Evolutionary conservation across 805 yeast species (phyloP), one percentile per base, ranked within the genome.

Genomic region (Nakazawaea anatomiae): DNA sequence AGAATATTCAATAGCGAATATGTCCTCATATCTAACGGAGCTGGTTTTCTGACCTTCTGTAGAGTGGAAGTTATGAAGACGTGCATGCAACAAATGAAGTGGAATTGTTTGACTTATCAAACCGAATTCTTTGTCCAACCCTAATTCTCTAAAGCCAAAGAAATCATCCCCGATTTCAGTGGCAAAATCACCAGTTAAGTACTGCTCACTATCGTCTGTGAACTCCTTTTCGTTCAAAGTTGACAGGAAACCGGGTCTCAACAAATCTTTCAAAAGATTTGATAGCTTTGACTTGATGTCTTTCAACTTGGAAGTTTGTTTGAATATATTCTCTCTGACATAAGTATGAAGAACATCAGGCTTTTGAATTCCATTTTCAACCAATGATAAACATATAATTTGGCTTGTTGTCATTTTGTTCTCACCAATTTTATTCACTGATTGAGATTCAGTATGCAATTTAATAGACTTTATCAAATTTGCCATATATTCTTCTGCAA

Each of bases 141-240:
- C 99, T 45, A 94, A 73, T 57, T 92, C 98, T 62, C 80, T 87
- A 73, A 94, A 95, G 0, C 99, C 99, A 70, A 95, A 95, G 76
- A 91, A 94, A 69, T 94, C 99, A 60, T 92, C 99, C 6, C 98
- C 99, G 39, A 94, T 71, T 54, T 91, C 97, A 59, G 80, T 85
- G 1, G 97, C 86, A 65, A 94, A 94, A 60, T 91, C 97, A 52
- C 99, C 99, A 32, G 94, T 87, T 57, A 92, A 69, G 63, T 91
- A 94, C 66, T 92, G 96, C 56, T 94, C 97, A 60, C 96, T 86
- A 60, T 89, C 88, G 62, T 95, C 99, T 39, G 73, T 82, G 65
- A 94, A 94, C 56, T 82, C 86, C 49, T 79, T 76, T 61, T 91
- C 98, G 47, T 78, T 83, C 7, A 71, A 53, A 56, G 85, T 69